Conservation (phyloP, 768 basidiomycete genomes). For the Neoboletus subvelutipes region DNA sequence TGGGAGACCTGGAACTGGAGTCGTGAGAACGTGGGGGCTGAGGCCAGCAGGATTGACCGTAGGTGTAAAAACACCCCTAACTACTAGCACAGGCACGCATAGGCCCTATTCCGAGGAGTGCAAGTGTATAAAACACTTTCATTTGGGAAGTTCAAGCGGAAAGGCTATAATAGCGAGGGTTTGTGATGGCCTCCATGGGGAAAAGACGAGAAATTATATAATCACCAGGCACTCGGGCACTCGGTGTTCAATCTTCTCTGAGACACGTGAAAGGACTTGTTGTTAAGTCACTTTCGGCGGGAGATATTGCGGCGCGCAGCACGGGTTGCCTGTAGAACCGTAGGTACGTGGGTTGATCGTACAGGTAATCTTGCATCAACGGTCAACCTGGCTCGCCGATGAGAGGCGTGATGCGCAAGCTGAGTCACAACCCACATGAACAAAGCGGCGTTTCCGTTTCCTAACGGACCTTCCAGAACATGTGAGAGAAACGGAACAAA, state of each 20-base stretch:
- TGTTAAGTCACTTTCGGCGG: neutral
- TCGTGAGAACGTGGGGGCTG: conserved; percentile 28
- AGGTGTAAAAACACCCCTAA: conserved; percentile 38
- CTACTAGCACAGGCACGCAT: neutral
- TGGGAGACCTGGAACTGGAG: conserved; percentile 41
- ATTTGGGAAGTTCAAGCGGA: neutral
- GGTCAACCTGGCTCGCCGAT: neutral
- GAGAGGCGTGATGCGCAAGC: neutral
- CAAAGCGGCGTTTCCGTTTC: neutral
- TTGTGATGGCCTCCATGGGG: neutral
- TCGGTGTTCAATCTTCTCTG: neutral
- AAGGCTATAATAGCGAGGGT: neutral
- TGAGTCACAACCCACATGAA: neutral
- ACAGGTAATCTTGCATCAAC: neutral
- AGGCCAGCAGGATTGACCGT: conserved; percentile 41
- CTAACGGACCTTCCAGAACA: too few species aligned
- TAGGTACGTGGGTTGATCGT: neutral
- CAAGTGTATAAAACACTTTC: neutral
- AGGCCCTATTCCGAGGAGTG: neutral
- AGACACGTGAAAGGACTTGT: neutral
- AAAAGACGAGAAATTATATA: neutral
- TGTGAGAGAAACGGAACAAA: neutral
- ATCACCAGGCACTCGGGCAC: neutral
- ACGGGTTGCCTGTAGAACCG: neutral
- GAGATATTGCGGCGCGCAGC: neutral